Evolutionary conservation across 2,329 filamentous ascomycete species (phyloP).

Genomic region (Cordyceps cateniannulata): DNA sequence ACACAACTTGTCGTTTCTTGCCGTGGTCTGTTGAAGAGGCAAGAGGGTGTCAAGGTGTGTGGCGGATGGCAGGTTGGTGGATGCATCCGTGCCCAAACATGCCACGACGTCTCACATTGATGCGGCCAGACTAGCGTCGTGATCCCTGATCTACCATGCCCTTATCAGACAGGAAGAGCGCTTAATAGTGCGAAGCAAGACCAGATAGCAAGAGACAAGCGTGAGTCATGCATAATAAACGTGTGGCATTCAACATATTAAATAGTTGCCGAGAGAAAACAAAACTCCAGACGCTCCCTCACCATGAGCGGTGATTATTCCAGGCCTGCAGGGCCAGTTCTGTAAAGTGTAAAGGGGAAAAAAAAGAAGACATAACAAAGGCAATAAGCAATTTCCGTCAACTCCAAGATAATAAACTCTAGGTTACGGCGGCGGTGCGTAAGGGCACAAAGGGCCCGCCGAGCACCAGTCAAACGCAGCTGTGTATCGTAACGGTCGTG

Average conservation of each 20-base stretch:
- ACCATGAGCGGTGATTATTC: conserved; percentile 5
- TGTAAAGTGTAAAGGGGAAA: conserved; percentile 1
- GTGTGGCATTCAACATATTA: conserved; percentile 1
- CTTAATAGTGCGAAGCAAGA: not conserved
- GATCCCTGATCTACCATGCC: not conserved
- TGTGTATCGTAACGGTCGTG: conserved; percentile 9
- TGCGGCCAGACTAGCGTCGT: not conserved
- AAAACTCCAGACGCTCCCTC: conserved; percentile 2
- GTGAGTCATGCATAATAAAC: not conserved
- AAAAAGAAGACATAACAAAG: not conserved
- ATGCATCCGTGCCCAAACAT: conserved; percentile 9
- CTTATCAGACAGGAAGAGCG: not conserved
- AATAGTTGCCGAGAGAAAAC: not conserved
- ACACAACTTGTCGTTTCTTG: not conserved
- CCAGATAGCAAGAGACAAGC: not conserved
- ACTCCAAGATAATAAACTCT: conserved; percentile 3
- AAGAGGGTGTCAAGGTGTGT: no score
- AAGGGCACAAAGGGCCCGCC: not conserved
- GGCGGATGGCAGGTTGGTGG: not conserved
- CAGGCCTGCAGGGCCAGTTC: conserved; percentile 7
- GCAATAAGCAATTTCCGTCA: conserved; percentile 3
- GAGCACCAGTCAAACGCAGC: not conserved
- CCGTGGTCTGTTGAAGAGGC: not conserved
- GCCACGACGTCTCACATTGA: conserved; percentile 5
- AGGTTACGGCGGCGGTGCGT: not conserved